Evolutionary conservation across 352 stramenopile genomes (phyloP).

Genomic region (Phytophthora sojae): DNA sequence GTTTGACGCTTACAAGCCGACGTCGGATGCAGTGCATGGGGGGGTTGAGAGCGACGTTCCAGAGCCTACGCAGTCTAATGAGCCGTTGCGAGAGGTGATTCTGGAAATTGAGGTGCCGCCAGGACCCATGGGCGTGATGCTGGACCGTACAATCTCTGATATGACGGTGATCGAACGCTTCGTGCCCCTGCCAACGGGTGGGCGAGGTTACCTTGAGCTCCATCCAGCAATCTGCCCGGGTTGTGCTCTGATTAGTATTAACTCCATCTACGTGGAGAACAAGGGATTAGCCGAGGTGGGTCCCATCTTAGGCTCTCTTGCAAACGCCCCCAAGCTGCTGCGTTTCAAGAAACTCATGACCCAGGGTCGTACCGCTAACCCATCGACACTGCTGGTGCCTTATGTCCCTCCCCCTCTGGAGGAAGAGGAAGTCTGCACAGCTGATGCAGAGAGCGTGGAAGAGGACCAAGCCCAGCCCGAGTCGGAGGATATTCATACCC

Average conservation of each 20-base stretch:
- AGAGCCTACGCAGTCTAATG: constrained; percentile 42
- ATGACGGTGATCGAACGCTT: constrained; percentile 87
- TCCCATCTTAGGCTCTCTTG: constrained; percentile 66
- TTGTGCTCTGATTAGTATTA: constrained; percentile 82
- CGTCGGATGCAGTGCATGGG: constrained; percentile 28
- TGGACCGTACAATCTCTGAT: constrained; percentile 78
- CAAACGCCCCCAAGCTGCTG: constrained; percentile 65
- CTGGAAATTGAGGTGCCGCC: constrained; percentile 82
- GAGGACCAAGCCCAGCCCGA: constrained; percentile 28
- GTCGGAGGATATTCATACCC: constrained; percentile 29
- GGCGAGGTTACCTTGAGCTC: constrained; percentile 78
- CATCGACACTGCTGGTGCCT: constrained; percentile 69
- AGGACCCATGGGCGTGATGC: constrained; percentile 84
- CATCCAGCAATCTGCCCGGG: constrained; percentile 84
- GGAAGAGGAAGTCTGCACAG: constrained; percentile 36
- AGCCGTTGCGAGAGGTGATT: constrained; percentile 78
- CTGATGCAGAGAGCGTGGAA: constrained; percentile 30
- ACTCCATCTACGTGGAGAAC: constrained; percentile 78
- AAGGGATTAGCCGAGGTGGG: constrained; percentile 77
- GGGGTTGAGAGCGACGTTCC: constrained; percentile 5
- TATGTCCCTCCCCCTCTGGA: constrained; percentile 72
- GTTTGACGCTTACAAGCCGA: constrained; percentile 46
- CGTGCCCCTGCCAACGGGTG: constrained; percentile 69
- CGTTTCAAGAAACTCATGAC: constrained; percentile 91
- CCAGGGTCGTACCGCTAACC: constrained; percentile 73